Evolutionary conservation across 495 filamentous ascomycete genomes (phyloP), one percentile per base, ranked within the genome.

Genomic region (Hypoxylon trugodes): DNA sequence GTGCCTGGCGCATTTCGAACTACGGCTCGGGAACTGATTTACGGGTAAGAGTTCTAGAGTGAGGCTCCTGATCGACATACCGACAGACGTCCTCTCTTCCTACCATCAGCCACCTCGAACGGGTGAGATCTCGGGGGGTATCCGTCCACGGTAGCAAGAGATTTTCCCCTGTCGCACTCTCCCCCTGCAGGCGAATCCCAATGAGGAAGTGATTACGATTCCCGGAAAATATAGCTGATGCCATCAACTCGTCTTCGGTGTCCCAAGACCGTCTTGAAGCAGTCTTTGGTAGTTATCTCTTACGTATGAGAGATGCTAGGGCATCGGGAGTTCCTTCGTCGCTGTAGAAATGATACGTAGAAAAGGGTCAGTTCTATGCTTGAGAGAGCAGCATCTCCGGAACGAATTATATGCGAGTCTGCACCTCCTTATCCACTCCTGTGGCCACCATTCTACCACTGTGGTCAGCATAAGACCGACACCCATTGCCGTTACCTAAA

Each of bases 51-150:
- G 16, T 50, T n/a, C 47, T 30, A 59, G 9, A 62, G 58, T 62
- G 64, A 67, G 64, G 64, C 58, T 67, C 58, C 43, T 54, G 58
- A 67, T 67, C 64, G 58, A 46, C 64, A 54, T 48, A 8, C 35
- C 33, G 30, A 48, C 18, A 47, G 36, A 67, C 40, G 42, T 51
- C 37, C 16, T 41, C 30, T 12, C 10, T 61, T 47, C 52, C 50
- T 61, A 67, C 38, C 40, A 36, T 37, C 53, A 36, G 19, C 41
- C 35, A 49, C 15, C 35, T 58, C 22, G 26, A 15, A 43, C 53
- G 56, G 40, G 50, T 54, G 33, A 48, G 41, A 59, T 58, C 64
- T 58, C 53, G 33, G 47, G 36, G 47, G 13, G 36, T 36, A 50
- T 7, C 42, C 19, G 19, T 25, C 24, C 15, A 30, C 48, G 21